Evolutionary conservation across 768 basidiomycete genomes (phyloP).

Genomic region (Tylopilus sp.): DNA sequence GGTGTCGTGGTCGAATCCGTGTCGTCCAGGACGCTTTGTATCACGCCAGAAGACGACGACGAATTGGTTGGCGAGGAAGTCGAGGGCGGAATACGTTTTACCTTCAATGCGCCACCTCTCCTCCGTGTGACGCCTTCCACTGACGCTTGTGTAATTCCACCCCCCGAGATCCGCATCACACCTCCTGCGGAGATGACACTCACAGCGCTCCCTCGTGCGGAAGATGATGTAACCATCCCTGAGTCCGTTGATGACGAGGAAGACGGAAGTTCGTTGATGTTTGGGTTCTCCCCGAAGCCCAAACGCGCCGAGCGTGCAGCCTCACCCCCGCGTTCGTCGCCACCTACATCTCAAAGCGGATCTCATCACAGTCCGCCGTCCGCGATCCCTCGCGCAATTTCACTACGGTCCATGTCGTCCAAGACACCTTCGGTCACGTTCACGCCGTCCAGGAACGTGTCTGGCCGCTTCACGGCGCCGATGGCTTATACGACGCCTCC

Average conservation of each 20-base stretch:
- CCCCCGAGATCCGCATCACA: constrained; percentile 23
- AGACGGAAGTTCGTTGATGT: constrained; percentile 21
- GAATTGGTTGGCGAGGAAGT: constrained; percentile 57
- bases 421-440: constrained; percentile 25
- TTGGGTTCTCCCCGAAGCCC: constrained; percentile 22
- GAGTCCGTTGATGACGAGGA: constrained; percentile 20
- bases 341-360: constrained; percentile 1
- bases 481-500: constrained; percentile 40
- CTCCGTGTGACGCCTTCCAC: constrained; percentile 28
- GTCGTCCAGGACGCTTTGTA: constrained; percentile 31
- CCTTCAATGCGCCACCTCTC: constrained; percentile 57
- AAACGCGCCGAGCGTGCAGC: constrained; percentile 4
- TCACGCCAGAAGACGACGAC: constrained; percentile 46
- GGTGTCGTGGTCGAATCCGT: constrained; percentile 38
- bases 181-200: constrained; percentile 22
- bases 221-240: neutral
- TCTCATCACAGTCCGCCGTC: constrained; percentile 38
- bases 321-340: constrained; percentile 10
- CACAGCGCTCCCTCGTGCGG: constrained; percentile 11
- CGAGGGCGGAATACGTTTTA: constrained; percentile 70
- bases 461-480: constrained; percentile 27
- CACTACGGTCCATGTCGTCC: constrained; percentile 34
- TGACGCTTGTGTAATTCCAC: constrained; percentile 23
- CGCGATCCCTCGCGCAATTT: constrained; percentile 46
- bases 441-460: constrained; percentile 33